Evolutionary conservation across 148 eudicot genomes (phyloP), one percentile per base, ranked within the genome.

Genomic region (Fagopyrum esculentum): DNA sequence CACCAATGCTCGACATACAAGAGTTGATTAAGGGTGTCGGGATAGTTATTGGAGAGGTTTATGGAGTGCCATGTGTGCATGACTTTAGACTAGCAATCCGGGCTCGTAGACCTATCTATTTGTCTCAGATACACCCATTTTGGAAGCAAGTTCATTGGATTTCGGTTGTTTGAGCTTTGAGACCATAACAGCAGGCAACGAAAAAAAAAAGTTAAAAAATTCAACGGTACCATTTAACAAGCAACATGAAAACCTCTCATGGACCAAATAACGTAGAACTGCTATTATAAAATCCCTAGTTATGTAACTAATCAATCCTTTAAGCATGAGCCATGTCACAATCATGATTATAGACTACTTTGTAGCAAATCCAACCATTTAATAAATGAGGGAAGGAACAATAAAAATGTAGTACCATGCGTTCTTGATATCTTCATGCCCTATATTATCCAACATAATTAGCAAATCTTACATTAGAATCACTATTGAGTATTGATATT

Each of bases 141-240:
- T 22, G 26, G 26, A 22, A 22, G 26, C 26, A 22, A 22, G 26
- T 22, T 22, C 26, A 22, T 0, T 22, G 26, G 26, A 22, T 22
- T 22, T 0, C 26, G 26, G 79, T 51, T 91, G 97, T 81, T 89
- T 85, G 85, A 93, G 79, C 81, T 83, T 93, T 12, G 97, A 84
- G 43, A 91, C 29, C 82, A 85, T 78, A 72, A 93, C 80, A 77
- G 88, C 84, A 35, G 98, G 26, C 26, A 22, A 22, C 26, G 26
- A 22, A 22, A 57, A 76, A 77, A 40, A 15, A 29, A 30, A 69
- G 45, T 52, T 9, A 66, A 52, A 4, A 9, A 76, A 12, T 51
- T 22, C 49, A 3, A 26, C 9, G 54, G 43, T 71, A 11, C 40
- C 40, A 35, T 35, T 35, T 35, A 35, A 11, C 56, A 72, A 49